phyloP scores from a whole-genome alignment of 1,284 basidiomycete species.

The Chalciporus sp. region DNA sequence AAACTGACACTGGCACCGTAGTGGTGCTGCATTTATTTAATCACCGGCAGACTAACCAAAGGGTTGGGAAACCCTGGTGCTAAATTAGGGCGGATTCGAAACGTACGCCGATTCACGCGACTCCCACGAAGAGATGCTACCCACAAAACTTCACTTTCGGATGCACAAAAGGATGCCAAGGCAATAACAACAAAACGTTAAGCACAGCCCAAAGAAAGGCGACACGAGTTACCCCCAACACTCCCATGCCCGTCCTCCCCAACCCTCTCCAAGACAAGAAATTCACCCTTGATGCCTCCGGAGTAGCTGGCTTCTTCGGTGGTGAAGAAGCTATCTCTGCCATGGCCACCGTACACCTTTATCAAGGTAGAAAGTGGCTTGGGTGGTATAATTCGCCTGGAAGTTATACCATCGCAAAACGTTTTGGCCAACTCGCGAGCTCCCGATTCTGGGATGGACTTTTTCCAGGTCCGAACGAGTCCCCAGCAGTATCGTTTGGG shows the following conservation, averaged over 20 bases:
- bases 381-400: slow-evolving; percentile 40
- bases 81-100: too few species aligned
- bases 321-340: slow-evolving; percentile 39
- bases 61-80: too few species aligned
- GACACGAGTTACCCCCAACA: neutral
- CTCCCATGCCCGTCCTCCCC: slow-evolving; percentile 16
- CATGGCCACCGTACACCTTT: slow-evolving; percentile 36
- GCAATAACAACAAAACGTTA: neutral
- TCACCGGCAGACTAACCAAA: too few species aligned
- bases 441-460: slow-evolving; percentile 36
- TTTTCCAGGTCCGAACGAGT: slow-evolving; percentile 34
- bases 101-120: too few species aligned
- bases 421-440: slow-evolving; percentile 28
- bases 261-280: slow-evolving; percentile 8
- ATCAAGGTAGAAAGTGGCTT: slow-evolving; percentile 30
- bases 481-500: slow-evolving; percentile 30
- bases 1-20: too few species aligned
- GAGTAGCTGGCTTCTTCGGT: slow-evolving; percentile 33
- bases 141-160: too few species aligned
- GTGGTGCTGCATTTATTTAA: too few species aligned
- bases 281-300: slow-evolving; percentile 31
- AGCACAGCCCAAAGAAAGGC: neutral
- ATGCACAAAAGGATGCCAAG: too few species aligned
- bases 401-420: slow-evolving; percentile 31
- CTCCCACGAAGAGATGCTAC: too few species aligned